phyloP scores from a whole-genome alignment of 2,329 filamentous ascomycete genomes.

The Aureobasidium sp. region DNA sequence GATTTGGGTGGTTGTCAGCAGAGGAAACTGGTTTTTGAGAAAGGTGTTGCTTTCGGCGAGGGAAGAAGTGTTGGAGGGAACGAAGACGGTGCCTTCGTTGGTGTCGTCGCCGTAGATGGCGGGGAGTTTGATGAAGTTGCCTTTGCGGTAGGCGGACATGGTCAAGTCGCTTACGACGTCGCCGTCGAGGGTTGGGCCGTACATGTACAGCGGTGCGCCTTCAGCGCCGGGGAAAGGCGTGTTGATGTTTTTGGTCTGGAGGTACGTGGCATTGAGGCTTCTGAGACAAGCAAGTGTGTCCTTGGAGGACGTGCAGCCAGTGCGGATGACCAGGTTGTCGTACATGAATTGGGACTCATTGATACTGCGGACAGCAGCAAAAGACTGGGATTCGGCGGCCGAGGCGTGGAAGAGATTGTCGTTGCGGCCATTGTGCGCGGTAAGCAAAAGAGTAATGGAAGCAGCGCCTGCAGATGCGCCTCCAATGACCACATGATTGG shows the following conservation, averaged over 20 bases:
- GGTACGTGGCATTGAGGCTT: slow-evolving; percentile 33
- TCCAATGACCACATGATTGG: slow-evolving; percentile 59
- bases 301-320: slow-evolving; percentile 35
- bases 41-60: slow-evolving; percentile 47
- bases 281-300: slow-evolving; percentile 47
- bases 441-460: slow-evolving; percentile 59
- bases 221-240: slow-evolving; percentile 41
- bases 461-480: slow-evolving; percentile 63
- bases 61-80: slow-evolving; percentile 43
- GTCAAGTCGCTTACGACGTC: slow-evolving; percentile 47
- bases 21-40: slow-evolving; percentile 52
- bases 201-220: slow-evolving; percentile 42
- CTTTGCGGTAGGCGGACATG: slow-evolving; percentile 41
- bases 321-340: slow-evolving; percentile 44
- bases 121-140: slow-evolving; percentile 46
- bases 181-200: slow-evolving; percentile 45
- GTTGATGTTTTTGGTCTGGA: slow-evolving; percentile 42
- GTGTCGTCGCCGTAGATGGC: slow-evolving; percentile 51
- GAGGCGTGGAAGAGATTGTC: slow-evolving; percentile 47
- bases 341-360: slow-evolving; percentile 46
- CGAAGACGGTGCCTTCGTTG: slow-evolving; percentile 60
- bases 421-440: slow-evolving; percentile 43
- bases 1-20: slow-evolving; percentile 46
- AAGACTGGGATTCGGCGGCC: slow-evolving; percentile 49
- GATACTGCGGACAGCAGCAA: slow-evolving; percentile 43